Evolutionary conservation across 352 stramenopile genomes (phyloP).

Genomic region (Phytophthora pisi): DNA sequence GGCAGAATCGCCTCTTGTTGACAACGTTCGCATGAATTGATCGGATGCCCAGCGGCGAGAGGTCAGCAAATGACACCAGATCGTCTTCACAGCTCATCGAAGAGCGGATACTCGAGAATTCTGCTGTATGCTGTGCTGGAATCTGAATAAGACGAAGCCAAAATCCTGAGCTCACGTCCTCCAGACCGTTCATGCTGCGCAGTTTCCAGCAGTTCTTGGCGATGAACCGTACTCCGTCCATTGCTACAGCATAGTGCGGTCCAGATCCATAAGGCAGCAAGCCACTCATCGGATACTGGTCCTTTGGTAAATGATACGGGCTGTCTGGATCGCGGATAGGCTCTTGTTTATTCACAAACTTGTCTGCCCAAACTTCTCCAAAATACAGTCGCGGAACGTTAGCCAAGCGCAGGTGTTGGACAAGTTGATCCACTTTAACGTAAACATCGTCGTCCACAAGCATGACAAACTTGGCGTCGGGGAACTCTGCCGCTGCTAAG

Average conservation of each 20-base stretch:
- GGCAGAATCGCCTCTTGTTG: slow-evolving; percentile 21
- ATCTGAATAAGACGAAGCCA: slow-evolving; percentile 62
- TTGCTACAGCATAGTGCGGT: slow-evolving; percentile 59
- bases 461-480: slow-evolving; percentile 48
- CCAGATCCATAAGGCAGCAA: slow-evolving; percentile 51
- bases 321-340: slow-evolving; percentile 37
- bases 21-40: slow-evolving; percentile 54
- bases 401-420: slow-evolving; percentile 6
- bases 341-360: slow-evolving; percentile 19
- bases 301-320: slow-evolving; percentile 40
- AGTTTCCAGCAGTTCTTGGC: slow-evolving; percentile 41
- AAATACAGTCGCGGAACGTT: slow-evolving; percentile 14
- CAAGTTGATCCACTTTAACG: slow-evolving; percentile 39
- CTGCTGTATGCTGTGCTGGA: slow-evolving; percentile 20
- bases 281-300: slow-evolving; percentile 37
- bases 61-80: slow-evolving; percentile 53
- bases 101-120: slow-evolving; percentile 20
- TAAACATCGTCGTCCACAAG: slow-evolving; percentile 67
- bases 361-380: slow-evolving; percentile 27
- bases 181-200: slow-evolving; percentile 45
- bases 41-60: slow-evolving; percentile 46
- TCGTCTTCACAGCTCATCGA: slow-evolving; percentile 35
- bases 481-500: slow-evolving; percentile 32
- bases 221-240: slow-evolving; percentile 51
- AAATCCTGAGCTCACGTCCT: slow-evolving; percentile 67